Evolutionary conservation across 2,329 filamentous ascomycete species (phyloP).

Genomic region (Dactylellina leptospora): DNA sequence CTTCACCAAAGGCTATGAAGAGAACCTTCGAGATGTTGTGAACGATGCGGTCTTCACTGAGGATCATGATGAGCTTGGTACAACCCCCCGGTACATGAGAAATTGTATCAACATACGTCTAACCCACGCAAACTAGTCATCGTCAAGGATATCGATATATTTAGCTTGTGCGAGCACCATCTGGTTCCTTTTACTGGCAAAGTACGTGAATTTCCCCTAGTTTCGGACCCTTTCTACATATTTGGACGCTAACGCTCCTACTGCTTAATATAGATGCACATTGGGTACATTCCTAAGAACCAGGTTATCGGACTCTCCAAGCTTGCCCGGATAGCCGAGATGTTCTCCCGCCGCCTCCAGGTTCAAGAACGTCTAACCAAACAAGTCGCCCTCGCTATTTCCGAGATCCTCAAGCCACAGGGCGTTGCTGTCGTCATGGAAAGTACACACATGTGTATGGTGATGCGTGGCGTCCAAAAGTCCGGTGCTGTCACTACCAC

Average conservation of each 20-base stretch:
- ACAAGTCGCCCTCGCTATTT: constrained; percentile 92
- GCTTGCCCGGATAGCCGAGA: constrained; percentile 91
- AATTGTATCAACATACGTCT: not conserved
- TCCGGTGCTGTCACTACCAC: constrained; percentile 86
- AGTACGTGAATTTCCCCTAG: no score
- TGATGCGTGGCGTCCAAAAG: constrained; percentile 98
- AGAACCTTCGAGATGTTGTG: constrained; percentile 89
- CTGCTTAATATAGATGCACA: constrained; percentile 78
- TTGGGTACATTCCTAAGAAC: constrained; percentile 92
- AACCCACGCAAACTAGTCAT: constrained; percentile 69
- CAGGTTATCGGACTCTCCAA: constrained; percentile 96
- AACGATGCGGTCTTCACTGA: constrained; percentile 96
- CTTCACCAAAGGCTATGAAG: constrained; percentile 96
- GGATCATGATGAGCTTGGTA: constrained; percentile 84
- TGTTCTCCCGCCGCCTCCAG: constrained; percentile 92
- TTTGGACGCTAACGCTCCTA: not conserved
- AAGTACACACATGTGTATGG: constrained; percentile 95
- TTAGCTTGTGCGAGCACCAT: constrained; percentile 95
- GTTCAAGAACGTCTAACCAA: constrained; percentile 97
- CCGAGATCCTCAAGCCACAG: constrained; percentile 90
- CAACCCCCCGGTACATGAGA: not conserved
- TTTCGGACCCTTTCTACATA: not conserved
- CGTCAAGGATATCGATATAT: constrained; percentile 96
- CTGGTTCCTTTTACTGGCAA: constrained; percentile 96
- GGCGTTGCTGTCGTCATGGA: constrained; percentile 98